phyloP scores from a whole-genome alignment of 1,284 basidiomycete genomes.

The Schizopora paradoxa region DNA sequence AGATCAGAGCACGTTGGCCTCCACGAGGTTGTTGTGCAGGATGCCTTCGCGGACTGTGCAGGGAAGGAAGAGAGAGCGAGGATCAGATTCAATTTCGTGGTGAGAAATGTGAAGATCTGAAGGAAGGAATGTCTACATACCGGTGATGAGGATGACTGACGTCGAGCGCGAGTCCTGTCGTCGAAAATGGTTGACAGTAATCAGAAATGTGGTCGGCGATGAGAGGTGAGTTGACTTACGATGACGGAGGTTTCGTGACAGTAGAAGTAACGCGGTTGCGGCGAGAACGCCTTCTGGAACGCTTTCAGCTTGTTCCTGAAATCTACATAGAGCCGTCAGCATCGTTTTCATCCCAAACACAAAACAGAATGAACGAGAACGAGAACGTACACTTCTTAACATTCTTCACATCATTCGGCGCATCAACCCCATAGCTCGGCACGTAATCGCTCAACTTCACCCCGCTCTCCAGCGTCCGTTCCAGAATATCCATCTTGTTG shows the following conservation, averaged over 20 bases:
- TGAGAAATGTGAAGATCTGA: background rate
- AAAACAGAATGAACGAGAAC: background rate
- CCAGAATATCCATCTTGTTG: slow-evolving; percentile 65
- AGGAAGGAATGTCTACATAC: too few relatives aligned
- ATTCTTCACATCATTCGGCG: slow-evolving; percentile 31
- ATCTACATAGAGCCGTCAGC: background rate
- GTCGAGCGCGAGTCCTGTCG: too few relatives aligned
- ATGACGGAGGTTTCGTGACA: slow-evolving; percentile 17
- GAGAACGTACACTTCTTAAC: slow-evolving; percentile 33
- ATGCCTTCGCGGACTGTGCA: slow-evolving; percentile 2
- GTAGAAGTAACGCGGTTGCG: slow-evolving; percentile 10
- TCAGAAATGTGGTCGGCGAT: too few relatives aligned
- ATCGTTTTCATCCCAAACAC: background rate
- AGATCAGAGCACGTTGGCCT: slow-evolving; percentile 2
- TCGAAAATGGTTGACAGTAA: too few relatives aligned
- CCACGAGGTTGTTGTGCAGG: background rate
- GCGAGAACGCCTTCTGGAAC: background rate
- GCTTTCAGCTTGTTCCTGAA: background rate
- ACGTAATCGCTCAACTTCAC: slow-evolving; percentile 56
- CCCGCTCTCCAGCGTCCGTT: slow-evolving; percentile 59
- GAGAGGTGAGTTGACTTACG: too few relatives aligned
- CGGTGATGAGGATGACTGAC: too few relatives aligned
- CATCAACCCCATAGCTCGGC: slow-evolving; percentile 28
- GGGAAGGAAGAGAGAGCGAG: background rate
- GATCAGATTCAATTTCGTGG: background rate